Base-by-base conservation (phyloP, 306 rosid genomes). In the Gynostemma pentaphyllum region DNA sequence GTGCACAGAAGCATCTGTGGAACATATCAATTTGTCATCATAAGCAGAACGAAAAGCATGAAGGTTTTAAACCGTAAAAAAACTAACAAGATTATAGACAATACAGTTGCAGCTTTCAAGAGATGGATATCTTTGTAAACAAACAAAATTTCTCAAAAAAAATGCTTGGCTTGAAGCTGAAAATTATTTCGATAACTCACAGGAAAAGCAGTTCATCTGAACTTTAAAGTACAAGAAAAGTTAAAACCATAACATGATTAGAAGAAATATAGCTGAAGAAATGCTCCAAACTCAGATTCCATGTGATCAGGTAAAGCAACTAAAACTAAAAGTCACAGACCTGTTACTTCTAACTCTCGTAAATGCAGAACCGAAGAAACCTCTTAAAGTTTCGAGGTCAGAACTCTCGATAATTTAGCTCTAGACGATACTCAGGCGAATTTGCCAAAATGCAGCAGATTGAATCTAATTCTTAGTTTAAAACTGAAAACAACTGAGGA, bases 1-100 rank as follows among this genome's bases (percentile, higher is more conserved):
- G 28, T 70, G 59, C 53, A 68, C 71, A 64, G 67, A 80, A 28
- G 75, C 45, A 80, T 73, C 89, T 80, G 83, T 24, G 56, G 18
- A 61, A 27, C 9, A 45, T 13, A 62, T 41, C 16, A 42, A 9
- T 42, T 11, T 16, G 22, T 37, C 45, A 22, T 13, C 10, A 39
- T n/a, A 36, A 39, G 40, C 45, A 21, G 46, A 59, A 19, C 19
- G 46, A 19, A n/a, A 39, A 6, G 48, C 42, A 15, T 28, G 34
- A 21, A 21, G 21, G 13, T 32, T 13, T 36, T 6, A 39, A 22
- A 24, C 14, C 3, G 15, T 27, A 1, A 14, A 28, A 27, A 52
- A 12, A 22, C 21, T 22, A 60, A 23, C 48, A 21, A 13, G 34
- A 9, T 60, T 61, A n/a, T n/a, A 22, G 23, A 61, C 40, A 22